Base-by-base conservation (phyloP, 176 grass and related monocot species). In the Rhynchospora breviuscula region DNA sequence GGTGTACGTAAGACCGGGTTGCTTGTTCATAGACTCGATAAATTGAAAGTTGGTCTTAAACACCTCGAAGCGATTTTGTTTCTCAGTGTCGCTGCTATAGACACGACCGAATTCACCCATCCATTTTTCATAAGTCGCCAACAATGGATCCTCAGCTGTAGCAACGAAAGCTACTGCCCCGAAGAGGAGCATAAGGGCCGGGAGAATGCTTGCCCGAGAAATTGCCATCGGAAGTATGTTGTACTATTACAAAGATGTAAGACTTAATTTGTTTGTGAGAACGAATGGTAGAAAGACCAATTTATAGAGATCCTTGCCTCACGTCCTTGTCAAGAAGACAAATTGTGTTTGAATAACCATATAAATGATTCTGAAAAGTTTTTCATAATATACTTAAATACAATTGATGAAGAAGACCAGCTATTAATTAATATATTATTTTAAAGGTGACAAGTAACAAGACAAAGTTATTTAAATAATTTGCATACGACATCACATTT, bases 21-120 rank as follows among this genome's bases (percentile, higher is more conserved):
- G 63, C 21, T 67, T 67, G n/a, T 67, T 67, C 63, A 67, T 67
- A 67, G 21, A 67, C 63, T 67, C 63, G n/a, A 67, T 23, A 25
- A 33, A 67, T 9, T 67, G 11, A 15, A 23, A 67, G 29, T 67
- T 67, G 21, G 21, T 67, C 63, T 67, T 67, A 67, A 67, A 67
- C 10, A 67, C 29, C 12, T 67, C 63, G n/a, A 67, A 67, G 21
- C 63, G 63, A 23, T 67, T 4, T 23, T 25, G 63, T 67, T 67
- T 67, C 21, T 67, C 19, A 33, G 21, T n/a, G 21, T 67, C 63
- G 18, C 9, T 67, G 21, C 15, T 25, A 23, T 67, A 67, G 29
- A 67, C 63, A n/a, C 29, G 63, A 2, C 63, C 63, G 63, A 25
- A 67, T 25, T 67, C 29, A n/a, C 29, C 17, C 10, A 67, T 23